Evolutionary conservation across 371 early-diverging fungal genomes (phyloP).

Genomic region (Mortierella sp.): DNA sequence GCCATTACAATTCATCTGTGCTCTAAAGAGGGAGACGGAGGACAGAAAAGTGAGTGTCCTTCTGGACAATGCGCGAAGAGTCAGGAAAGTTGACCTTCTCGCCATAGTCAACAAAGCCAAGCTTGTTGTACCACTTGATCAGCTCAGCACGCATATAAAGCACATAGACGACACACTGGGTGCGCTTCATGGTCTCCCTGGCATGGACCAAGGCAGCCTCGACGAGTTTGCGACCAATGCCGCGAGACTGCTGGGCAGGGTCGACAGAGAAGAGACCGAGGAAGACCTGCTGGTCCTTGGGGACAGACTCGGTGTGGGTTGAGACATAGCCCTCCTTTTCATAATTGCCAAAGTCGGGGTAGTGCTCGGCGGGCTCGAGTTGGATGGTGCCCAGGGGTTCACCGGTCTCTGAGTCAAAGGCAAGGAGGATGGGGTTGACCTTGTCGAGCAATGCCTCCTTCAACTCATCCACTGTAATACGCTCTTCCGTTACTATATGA

Average conservation of each 20-base stretch:
- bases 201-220: constrained; percentile 60
- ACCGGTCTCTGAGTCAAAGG: constrained; percentile 42
- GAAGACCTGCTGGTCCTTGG: constrained; percentile 41
- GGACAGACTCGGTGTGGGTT: constrained; percentile 23
- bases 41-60: constrained; percentile 40
- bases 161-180: constrained; percentile 62
- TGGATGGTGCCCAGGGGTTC: constrained; percentile 51
- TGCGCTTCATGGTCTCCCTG: constrained; percentile 53
- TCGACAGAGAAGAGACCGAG: constrained; percentile 67
- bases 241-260: constrained; percentile 65
- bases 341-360: constrained; percentile 41
- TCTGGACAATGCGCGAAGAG: constrained; percentile 25
- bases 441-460: constrained; percentile 32
- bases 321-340: constrained; percentile 22
- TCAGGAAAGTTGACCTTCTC: constrained; percentile 61
- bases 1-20: neutral
- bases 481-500: constrained; percentile 35
- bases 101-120: constrained; percentile 68
- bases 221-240: constrained; percentile 68
- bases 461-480: constrained; percentile 35
- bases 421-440: constrained; percentile 44
- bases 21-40: constrained; percentile 34
- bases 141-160: constrained; percentile 65
- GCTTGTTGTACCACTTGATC: constrained; percentile 65
- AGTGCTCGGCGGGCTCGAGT: constrained; percentile 45